Evolutionary conservation across 1,284 basidiomycete species (phyloP), one percentile per base, ranked within the genome.

Genomic region (Leccinum pachyderme): DNA sequence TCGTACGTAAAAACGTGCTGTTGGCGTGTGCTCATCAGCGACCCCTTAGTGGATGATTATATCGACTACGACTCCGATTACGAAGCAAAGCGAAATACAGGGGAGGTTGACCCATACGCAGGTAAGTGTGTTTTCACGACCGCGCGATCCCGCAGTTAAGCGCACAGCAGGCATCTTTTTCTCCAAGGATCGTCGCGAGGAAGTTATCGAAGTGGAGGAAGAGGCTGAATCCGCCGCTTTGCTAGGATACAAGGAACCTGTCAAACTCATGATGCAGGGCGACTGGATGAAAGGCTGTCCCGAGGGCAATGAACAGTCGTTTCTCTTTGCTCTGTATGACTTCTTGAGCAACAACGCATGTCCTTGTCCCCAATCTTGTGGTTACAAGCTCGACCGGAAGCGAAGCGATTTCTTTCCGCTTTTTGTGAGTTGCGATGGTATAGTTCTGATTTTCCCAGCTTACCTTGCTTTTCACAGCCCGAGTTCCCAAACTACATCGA

Each of bases 201-300:
- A 91, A 70, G 86, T 93, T 39, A 88, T 94, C 49, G 90, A 96
- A 74, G 81, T 91, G 2, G 84, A 93, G 65, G 89, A 93, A 70
- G 81, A 87, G 53, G 79, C 87, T 7, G 87, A 90, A 68, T 70
- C 74, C 4, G 73, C 78, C 33, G 58, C 68, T 32, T 66, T 88
- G 25, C 71, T 76, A 3, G 81, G 75, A 45, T 69, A 67, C 13
- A 72, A 71, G 48, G 78, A 81, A 58, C 70, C 72, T 15, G 77
- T 87, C 25, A 82, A 82, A 55, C 73, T 94, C 39, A 83, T 95
- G 81, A 86, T 86, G 24, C 89, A 91, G 69, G 89, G 89, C n/a
- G 86, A 93, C 66, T 96, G 93, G 93, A 95, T 95, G 93, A 93
- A 91, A 69, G 93, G 93, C 8, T 95, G 93, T 71, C 92, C 93